Base-by-base conservation (phyloP, 2,329 filamentous ascomycete genomes). In the Hymenoscyphus scutula region DNA sequence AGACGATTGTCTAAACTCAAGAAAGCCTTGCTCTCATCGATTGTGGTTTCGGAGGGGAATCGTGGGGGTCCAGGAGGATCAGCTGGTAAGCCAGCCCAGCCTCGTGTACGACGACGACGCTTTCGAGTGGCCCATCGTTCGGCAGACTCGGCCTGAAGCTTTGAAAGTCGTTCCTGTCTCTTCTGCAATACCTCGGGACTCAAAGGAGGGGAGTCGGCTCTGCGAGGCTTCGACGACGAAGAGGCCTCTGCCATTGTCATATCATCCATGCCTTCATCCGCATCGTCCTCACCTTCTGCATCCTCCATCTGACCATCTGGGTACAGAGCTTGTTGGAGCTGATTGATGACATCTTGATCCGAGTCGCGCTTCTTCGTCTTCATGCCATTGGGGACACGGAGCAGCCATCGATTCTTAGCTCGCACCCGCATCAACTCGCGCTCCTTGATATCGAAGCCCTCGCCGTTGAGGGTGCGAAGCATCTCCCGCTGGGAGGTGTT, bases 1-100 rank as follows among this genome's bases (percentile, higher is more conserved):
- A 83, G 77, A 1, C 80, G 75, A 56, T 82, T 84, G 70, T 89
- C 84, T 37, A 96, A 78, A 41, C 77, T 79, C 30, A 96, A 78
- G 63, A 87, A 89, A 13, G 81, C 81, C 71, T 92, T 91, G 71
- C 89, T 88, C 75, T 94, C 89, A 67, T 91, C 88, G 63, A 95
- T 84, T 0, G 90, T 93, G 13, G 89, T 93, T 74, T 95, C 91
- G 0, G 90, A 94, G 0, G 89, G 89, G 66, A 92, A 95, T 25
- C 91, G 85, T 15, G 89, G 87, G 23, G 87, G 84, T 4, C 87
- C 85, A 1, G 87, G 82, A 6, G 85, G 84, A 71, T 91, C 88
- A 41, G 88, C 82, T 15, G 88, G 85, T 29, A 90, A 74, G 2
- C 87, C 87, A 51, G 84, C 87, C 80, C 86, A 89, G n/a, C 83